phyloP scores from a whole-genome alignment of 1,139 yeast genomes.

The Torulaspora pretoriensis region DNA sequence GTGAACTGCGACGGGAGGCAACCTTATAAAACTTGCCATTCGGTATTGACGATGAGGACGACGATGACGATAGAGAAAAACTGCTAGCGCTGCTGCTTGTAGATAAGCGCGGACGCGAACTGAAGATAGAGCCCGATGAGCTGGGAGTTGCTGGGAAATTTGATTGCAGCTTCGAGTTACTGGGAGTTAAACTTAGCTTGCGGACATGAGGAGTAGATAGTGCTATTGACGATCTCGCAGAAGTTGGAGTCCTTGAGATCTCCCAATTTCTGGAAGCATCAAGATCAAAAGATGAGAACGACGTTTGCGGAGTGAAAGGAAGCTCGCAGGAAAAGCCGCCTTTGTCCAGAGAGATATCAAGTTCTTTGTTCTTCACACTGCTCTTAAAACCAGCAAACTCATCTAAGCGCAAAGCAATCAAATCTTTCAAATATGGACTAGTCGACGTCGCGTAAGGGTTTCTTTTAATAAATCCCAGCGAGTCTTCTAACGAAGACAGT shows the following conservation, averaged over 20 bases:
- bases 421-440: conserved; percentile 11
- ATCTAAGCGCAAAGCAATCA: conserved; percentile 17
- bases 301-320: conserved; percentile 11
- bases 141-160: conserved; percentile 12
- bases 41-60: neutral
- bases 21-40: conserved; percentile 6
- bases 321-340: neutral
- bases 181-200: conserved; percentile 2
- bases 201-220: conserved; percentile 2
- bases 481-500: conserved; percentile 17
- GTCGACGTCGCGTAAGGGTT: conserved; percentile 12
- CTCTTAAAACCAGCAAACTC: conserved; percentile 16
- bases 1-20: conserved; percentile 9
- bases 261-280: conserved; percentile 15
- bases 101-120: conserved; percentile 11
- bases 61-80: conserved; percentile 1
- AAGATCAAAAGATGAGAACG: conserved; percentile 9
- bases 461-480: conserved; percentile 6
- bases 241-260: conserved; percentile 10
- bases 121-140: conserved; percentile 14
- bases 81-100: conserved; percentile 13
- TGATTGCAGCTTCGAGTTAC: conserved; percentile 3
- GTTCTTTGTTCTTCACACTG: conserved; percentile 4
- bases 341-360: conserved; percentile 4
- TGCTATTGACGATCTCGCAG: conserved; percentile 10